Conservation (phyloP, 2,329 filamentous ascomycete genomes). For the Alternaria sp. region DNA sequence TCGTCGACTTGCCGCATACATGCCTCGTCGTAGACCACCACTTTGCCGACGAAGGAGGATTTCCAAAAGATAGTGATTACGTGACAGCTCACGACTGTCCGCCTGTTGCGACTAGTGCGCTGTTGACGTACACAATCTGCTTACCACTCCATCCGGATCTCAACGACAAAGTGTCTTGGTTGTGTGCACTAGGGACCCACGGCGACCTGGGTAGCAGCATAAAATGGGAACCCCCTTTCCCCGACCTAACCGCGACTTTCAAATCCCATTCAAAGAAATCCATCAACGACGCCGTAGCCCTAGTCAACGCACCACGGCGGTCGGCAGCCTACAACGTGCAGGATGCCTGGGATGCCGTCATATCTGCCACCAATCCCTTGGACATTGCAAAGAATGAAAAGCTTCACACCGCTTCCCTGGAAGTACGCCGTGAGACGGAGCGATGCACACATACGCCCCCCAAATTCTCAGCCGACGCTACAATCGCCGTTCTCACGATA, state of each 20-base stretch:
- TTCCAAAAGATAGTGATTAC: constrained; percentile 64
- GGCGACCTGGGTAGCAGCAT: constrained; percentile 71
- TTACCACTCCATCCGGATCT: constrained; percentile 64
- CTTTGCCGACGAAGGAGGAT: constrained; percentile 63
- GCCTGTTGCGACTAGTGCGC: constrained; percentile 70
- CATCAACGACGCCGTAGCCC: constrained; percentile 69
- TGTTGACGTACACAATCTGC: constrained; percentile 73
- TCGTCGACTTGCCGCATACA: constrained; percentile 61
- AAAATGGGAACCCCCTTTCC: constrained; percentile 73
- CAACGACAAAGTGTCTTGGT: constrained; percentile 63
- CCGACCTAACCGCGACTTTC: constrained; percentile 69
- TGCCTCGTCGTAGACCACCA: constrained; percentile 74
- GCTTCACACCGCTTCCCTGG: constrained; percentile 63
- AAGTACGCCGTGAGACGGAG: constrained; percentile 70
- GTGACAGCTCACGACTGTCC: constrained; percentile 71
- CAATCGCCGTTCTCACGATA: constrained; percentile 70
- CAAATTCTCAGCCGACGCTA: constrained; percentile 69
- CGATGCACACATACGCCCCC: constrained; percentile 69
- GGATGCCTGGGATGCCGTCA: constrained; percentile 68
- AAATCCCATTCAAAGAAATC: constrained; percentile 69
- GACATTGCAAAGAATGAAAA: constrained; percentile 60
- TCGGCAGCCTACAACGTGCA: constrained; percentile 69
- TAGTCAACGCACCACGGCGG: constrained; percentile 71
- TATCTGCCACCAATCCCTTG: constrained; percentile 60
- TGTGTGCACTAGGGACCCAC: constrained; percentile 71